These are phyloP conservation scores for Periconia sp. DNA, from an alignment of 2,329 filamentous ascomycete species.

Conservation along the genomic window DNA sequence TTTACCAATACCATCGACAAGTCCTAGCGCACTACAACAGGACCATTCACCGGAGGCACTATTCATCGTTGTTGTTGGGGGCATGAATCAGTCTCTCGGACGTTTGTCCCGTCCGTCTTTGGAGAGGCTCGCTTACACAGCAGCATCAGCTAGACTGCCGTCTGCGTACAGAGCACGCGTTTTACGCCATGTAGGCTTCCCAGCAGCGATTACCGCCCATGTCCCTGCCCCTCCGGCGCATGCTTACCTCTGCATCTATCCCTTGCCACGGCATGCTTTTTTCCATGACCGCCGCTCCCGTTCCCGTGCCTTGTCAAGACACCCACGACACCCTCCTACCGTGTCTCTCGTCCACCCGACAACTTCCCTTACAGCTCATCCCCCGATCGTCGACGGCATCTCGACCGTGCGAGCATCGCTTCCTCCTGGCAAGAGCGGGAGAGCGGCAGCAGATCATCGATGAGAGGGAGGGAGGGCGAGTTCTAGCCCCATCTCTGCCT, in stretches of 20 bases:
- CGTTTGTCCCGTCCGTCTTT: neutral
- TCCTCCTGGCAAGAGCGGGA: neutral
- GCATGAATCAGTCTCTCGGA: neutral
- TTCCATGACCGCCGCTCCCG: neutral
- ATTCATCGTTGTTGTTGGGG: neutral
- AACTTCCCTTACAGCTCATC: neutral
- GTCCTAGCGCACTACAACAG: neutral
- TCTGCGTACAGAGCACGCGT: neutral
- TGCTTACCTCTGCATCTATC: neutral
- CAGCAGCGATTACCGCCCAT: neutral
- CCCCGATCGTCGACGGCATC: neutral
- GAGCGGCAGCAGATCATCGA: neutral
- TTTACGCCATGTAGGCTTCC: neutral
- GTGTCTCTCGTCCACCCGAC: neutral
- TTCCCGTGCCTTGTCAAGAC: neutral
- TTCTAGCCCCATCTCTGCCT: neutral
- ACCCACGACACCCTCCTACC: neutral
- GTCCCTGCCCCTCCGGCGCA: neutral
- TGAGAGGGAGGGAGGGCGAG: neutral
- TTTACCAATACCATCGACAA: neutral
- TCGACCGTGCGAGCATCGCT: neutral
- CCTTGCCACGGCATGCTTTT: neutral
- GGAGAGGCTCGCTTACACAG: neutral
- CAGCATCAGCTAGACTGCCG: neutral
- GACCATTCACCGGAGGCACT: neutral